Base-by-base conservation (phyloP, 352 stramenopile genomes). In the Peronosclerospora sorghi region DNA sequence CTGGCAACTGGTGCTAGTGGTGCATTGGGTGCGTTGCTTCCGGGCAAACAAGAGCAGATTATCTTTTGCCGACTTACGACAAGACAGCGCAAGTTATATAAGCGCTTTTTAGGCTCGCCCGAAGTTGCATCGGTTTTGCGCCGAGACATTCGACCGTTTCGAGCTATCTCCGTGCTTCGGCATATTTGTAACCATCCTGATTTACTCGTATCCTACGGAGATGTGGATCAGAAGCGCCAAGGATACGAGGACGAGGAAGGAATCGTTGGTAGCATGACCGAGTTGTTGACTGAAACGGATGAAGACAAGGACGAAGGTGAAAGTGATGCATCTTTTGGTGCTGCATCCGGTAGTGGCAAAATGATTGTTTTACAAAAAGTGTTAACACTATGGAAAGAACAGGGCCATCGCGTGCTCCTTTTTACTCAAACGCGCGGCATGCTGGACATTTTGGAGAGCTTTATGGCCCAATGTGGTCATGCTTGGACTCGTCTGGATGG, bases 141-240 rank as follows among this genome's bases (percentile, higher is more conserved):
- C 0, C 67, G 80, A 27, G 76, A 88, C 15, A 77, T 83, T 17
- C 79, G 89, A 4, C 72, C 91, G 17, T 95, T 95, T 37, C 83
- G 80, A 41, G 90, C 94, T 7, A 96, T 98, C 21, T 91, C 85
- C 9, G 83, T 97, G 13, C 69, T 99, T n/a, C 77, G 95, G 18
- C 97, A 98, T 54, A 95, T 99, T 44, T 99, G 95, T 68, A 98
- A 98, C 56, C 96, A 99, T 51, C 90, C 95, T 5, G 94, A 98
- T 54, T 62, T 98, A 24, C 63, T 98, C 2, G 67, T 62, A 34
- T 82, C 81, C 6, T 66, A 86, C 43, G 64, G 79, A 39, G 45
- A 67, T 15, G 53, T 53, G 4, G 57, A 67, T 18, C 62, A 63
- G 30, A 52, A 43, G 12, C 34, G 32, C 19, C 57, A 67, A 43